Evolutionary conservation across 345 rosid species (phyloP), one percentile per base, ranked within the genome.

Genomic region (Salix viminalis): DNA sequence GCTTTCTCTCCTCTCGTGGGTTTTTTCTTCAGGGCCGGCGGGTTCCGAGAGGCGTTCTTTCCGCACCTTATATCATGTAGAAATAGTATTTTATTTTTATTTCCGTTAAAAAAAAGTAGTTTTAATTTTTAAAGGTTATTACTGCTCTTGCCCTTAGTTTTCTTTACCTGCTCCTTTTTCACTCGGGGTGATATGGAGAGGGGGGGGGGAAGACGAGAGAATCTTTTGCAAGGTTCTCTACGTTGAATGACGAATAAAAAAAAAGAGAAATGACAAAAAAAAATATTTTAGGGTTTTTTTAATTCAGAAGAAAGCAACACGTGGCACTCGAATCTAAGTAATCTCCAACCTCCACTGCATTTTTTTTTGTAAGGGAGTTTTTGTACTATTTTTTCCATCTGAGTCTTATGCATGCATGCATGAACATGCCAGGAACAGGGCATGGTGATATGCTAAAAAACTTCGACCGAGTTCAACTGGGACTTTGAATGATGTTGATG

Each of bases 21-120:
- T 42, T 39, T 26, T 62, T 21, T 21, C 46, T 74, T 42, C 61
- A 44, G 58, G n/a, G 76, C 70, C 69, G 69, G 76, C 69, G 69
- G 76, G 76, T 28, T 23, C 24, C 8, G 76, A 37, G 68, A 28
- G 18, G 42, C 60, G 23, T 50, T 26, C 68, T 4, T 16, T 32
- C 16, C 41, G 14, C 71, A 5, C 19, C 21, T 21, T 39, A 39
- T 56, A 56, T n/a, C 12, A 58, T 58, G 64, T 58, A 58, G 26
- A 0, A 11, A 14, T 32, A 30, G 50, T 44, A 3, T 12, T 12
- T 7, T 8, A 3, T 54, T 54, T 8, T 21, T 6, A 21, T 54
- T 58, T 58, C 23, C 62, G 4, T 24, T 0, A 23, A 58, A 11
- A 3, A 56, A 52, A 52, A 0, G 12, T 4, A n/a, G 13, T n/a